Evolutionary conservation across 108 stramenopile genomes (phyloP).

Genomic region (Nannochloropsis salina): DNA sequence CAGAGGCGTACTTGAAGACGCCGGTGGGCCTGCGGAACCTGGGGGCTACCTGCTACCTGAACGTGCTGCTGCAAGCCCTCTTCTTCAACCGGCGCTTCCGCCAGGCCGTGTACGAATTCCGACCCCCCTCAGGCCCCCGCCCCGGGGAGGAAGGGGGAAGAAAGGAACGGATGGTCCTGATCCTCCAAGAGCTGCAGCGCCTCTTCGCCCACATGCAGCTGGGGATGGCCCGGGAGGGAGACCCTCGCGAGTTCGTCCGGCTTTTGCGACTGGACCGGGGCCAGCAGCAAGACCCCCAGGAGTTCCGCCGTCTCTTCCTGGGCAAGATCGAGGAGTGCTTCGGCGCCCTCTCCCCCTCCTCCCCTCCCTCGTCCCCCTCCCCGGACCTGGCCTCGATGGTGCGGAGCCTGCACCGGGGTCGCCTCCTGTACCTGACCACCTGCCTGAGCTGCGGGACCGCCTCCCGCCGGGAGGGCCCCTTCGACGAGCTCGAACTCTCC

Average conservation of each 20-base stretch:
- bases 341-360: constrained; percentile 24
- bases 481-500: constrained; percentile 38
- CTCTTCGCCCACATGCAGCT: constrained; percentile 43
- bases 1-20: not conserved
- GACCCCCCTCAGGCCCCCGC: not conserved
- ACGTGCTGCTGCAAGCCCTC: constrained; percentile 57
- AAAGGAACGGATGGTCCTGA: not conserved
- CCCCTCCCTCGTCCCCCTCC: constrained; percentile 24
- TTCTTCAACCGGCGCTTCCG: constrained; percentile 51
- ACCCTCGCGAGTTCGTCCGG: constrained; percentile 31
- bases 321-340: constrained; percentile 44
- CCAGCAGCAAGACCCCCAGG: constrained; percentile 48
- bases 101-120: constrained; percentile 40
- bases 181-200: constrained; percentile 39
- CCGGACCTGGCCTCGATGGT: not conserved
- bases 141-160: not conserved
- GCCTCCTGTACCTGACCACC: constrained; percentile 34
- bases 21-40: constrained; percentile 55
- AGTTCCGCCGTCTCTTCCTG: constrained; percentile 43
- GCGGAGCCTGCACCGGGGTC: constrained; percentile 31
- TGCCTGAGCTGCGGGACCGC: constrained; percentile 31
- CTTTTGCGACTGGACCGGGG: constrained; percentile 35
- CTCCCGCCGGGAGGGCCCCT: constrained; percentile 21
- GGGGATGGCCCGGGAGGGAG: constrained; percentile 26
- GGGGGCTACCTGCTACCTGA: constrained; percentile 61